A percentile compares a stretch with the other conserved stretches of the same genome.
phyloP scores from a whole-genome alignment of 352 stramenopile genomes.

The Globisporangium apiculatum region DNA sequence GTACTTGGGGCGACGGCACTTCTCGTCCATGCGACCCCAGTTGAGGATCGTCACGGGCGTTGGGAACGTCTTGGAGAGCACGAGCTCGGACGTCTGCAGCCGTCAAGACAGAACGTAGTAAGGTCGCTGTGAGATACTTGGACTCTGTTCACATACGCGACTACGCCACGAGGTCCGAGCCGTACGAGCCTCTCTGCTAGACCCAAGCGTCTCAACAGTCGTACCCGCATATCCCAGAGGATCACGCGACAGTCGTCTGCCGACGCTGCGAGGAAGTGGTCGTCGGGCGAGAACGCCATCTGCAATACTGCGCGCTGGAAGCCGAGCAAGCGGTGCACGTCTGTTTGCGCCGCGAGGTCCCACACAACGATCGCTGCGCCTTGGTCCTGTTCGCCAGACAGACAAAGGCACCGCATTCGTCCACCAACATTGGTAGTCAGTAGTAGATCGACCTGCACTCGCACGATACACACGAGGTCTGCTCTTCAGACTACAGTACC shows the following conservation, averaged over 20 bases:
- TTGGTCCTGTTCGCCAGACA: conserved; percentile 15
- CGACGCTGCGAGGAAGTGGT: conserved; percentile 66
- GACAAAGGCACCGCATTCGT: too few species aligned
- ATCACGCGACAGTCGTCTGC: conserved; percentile 59
- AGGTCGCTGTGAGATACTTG: too few species aligned
- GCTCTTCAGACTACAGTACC: neutral
- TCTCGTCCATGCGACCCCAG: conserved; percentile 64
- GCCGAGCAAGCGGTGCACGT: conserved; percentile 46
- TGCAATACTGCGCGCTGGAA: conserved; percentile 61
- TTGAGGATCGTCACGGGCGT: conserved; percentile 60
- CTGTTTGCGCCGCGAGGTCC: conserved; percentile 30
- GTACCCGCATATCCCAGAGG: conserved; percentile 70
- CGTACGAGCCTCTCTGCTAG: too few species aligned
- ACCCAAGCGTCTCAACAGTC: conserved; percentile 1
- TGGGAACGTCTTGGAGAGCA: conserved; percentile 59
- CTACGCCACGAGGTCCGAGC: too few species aligned
- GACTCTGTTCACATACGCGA: too few species aligned
- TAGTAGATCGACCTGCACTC: neutral
- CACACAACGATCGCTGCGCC: conserved; percentile 40
- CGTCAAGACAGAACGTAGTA: neutral
- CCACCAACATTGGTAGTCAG: neutral
- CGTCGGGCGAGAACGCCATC: conserved; percentile 67
- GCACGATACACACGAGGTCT: too few species aligned
- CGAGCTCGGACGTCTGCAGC: conserved; percentile 47
- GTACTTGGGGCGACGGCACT: conserved; percentile 62